A percentile compares a stretch with the other conserved stretches of the same genome.
These are phyloP conservation scores for Boletus sp. DNA, from an alignment of 1,284 basidiomycete species.

Conservation along the genomic window DNA sequence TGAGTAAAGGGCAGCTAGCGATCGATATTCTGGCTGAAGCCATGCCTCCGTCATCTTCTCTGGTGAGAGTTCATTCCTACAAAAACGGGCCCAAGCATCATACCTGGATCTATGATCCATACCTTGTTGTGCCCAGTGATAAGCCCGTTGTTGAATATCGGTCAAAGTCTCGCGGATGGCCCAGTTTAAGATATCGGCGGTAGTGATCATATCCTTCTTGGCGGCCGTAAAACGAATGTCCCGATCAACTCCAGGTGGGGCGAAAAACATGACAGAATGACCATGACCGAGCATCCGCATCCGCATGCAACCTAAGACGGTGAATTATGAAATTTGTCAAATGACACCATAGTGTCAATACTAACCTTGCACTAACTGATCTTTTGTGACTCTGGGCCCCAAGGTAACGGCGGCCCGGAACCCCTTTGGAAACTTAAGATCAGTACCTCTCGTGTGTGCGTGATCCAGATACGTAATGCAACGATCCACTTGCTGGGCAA, in stretches of 20 bases:
- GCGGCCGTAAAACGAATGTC: background rate
- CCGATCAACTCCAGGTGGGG: background rate
- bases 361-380: background rate
- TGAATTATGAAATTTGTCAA: background rate
- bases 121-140: background rate
- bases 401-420: background rate
- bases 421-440: background rate
- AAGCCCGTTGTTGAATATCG: background rate
- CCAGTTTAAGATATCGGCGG: conserved; percentile 46
- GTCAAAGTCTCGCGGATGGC: conserved; percentile 33
- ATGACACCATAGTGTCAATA: background rate
- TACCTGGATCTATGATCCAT: background rate
- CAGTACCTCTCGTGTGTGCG: too few relatives aligned
- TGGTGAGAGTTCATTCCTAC: background rate
- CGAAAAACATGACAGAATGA: background rate
- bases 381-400: background rate
- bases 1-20: background rate
- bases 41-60: background rate
- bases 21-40: background rate
- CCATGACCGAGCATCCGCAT: background rate
- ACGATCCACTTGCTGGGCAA: background rate
- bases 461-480: background rate
- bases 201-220: conserved; percentile 19
- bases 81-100: background rate
- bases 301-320: background rate